Base-by-base conservation (phyloP, 2,329 filamentous ascomycete genomes). In the Paraphaeosphaeria minitans region DNA sequence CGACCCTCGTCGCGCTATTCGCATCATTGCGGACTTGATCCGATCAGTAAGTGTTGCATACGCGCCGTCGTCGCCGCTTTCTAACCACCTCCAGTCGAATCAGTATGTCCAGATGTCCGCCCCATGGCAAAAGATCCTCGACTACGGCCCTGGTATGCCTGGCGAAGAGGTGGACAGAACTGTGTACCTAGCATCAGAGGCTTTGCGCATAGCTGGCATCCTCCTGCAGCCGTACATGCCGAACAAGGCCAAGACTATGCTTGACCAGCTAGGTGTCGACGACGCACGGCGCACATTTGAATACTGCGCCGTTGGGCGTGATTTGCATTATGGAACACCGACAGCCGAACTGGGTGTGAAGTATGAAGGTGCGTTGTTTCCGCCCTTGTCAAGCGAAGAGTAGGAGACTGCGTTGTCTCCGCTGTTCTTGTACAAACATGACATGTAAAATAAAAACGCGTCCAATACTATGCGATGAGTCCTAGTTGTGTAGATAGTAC, bases 141-240 rank as follows among this genome's bases (percentile, higher is more conserved):
- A 39, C 9, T 71, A 67, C 57, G 62, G 61, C 45, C 60, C 68
- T 39, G 57, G 72, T 60, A 63, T 69, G 59, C 63, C 70, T 64
- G 68, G 74, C 27, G 69, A 72, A 46, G 71, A 75, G 63, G 68
- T 71, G 55, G 46, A 75, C 56, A 70, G 62, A 46, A 83, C 85
- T 39, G 82, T 99, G 29, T 97, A 86, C 74, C 82, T 89, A 45
- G 82, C 83, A 45, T 85, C 88, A 9, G 95, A 99, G 77, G 85
- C 89, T 4, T 75, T 97, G 48, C 89, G 95, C 39, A 86, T 97
- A 24, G 81, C 83, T 0, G 92, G 89, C 14, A 97, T 99, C 66
- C 81, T 98, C 48, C 80, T 99, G 46, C 93, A 97, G 75, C 93
- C 95, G 1, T 91, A 93, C 71, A 96, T 99, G 84, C 95, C 95